These are phyloP conservation scores for Dendrobium nobile DNA, from an alignment of 106 monocot genomes.

Conservation along the genomic window DNA sequence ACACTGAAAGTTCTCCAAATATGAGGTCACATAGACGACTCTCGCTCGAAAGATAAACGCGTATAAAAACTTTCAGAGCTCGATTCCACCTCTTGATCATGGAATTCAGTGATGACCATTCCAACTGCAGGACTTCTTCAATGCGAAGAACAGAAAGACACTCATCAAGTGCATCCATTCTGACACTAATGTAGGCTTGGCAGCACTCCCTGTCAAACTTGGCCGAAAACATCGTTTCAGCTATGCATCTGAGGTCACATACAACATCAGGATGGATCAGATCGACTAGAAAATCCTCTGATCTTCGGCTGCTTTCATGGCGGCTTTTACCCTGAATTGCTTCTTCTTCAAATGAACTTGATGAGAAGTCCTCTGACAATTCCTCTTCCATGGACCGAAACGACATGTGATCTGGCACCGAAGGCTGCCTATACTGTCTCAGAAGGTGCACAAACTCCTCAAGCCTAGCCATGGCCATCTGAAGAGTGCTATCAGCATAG, in stretches of 20 bases:
- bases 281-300: conserved; percentile 30
- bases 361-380: conserved; percentile 27
- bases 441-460: conserved; percentile 66
- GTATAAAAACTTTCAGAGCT: conserved; percentile 45
- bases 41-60: conserved; percentile 56
- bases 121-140: conserved; percentile 50
- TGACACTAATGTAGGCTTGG: conserved; percentile 43
- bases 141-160: conserved; percentile 40
- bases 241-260: conserved; percentile 41
- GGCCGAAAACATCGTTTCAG: conserved; percentile 43
- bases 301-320: conserved; percentile 11
- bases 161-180: conserved; percentile 54
- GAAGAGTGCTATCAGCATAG: conserved; percentile 29
- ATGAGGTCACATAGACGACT: conserved; percentile 40
- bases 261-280: conserved; percentile 38
- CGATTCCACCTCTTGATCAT: conserved; percentile 71
- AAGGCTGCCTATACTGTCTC: conserved; percentile 25
- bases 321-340: conserved; percentile 23
- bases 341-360: conserved; percentile 47
- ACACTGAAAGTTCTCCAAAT: conserved; percentile 34
- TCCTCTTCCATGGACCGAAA: conserved; percentile 51
- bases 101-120: conserved; percentile 29
- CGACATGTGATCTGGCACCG: conserved; percentile 36
- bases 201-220: conserved; percentile 58
- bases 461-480: conserved; percentile 52